Evolutionary conservation across 345 rosid genomes (phyloP).

Genomic region (Syzygium aromaticum): DNA sequence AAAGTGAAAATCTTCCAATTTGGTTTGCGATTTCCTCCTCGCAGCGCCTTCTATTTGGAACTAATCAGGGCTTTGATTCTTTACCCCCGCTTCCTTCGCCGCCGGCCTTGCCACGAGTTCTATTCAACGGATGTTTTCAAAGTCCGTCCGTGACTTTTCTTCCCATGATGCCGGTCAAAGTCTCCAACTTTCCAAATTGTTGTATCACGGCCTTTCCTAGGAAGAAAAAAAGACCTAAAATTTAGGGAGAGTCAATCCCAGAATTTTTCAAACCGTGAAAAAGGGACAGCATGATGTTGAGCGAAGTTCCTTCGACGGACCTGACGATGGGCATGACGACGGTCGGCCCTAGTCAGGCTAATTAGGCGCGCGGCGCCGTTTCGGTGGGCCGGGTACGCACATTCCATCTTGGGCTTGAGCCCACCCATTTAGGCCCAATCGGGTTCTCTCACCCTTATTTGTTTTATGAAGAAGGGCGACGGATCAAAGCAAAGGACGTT

Average conservation of each 20-base stretch:
- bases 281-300: background rate
- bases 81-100: background rate
- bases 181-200: background rate
- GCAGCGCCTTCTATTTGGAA: background rate
- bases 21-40: background rate
- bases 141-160: background rate
- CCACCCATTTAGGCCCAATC: background rate
- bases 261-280: background rate
- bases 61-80: background rate
- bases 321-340: background rate
- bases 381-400: background rate
- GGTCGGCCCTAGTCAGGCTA: background rate
- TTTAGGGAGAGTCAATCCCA: background rate
- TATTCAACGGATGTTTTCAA: background rate
- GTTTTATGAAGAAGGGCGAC: background rate
- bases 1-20: background rate
- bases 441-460: background rate
- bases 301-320: background rate
- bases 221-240: background rate
- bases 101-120: background rate
- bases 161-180: background rate
- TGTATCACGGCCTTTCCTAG: background rate
- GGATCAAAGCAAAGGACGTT: background rate
- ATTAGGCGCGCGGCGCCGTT: background rate
- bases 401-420: background rate